These are phyloP conservation scores for Globisporangium acanthophoron DNA, from an alignment of 352 stramenopile species.

Conservation along the genomic window DNA sequence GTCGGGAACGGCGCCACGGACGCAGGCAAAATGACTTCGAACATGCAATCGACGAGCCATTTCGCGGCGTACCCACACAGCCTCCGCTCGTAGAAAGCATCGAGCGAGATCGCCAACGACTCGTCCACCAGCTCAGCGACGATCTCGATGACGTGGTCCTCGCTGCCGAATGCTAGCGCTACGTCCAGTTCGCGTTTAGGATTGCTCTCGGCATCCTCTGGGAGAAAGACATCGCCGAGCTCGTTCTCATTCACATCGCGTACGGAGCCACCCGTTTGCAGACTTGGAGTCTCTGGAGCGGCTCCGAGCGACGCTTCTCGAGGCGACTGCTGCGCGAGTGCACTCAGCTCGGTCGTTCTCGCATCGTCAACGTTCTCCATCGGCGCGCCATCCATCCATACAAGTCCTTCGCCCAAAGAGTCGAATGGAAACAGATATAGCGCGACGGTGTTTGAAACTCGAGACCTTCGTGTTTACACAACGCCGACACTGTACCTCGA, in stretches of 20 bases:
- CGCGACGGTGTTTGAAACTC: too few species aligned
- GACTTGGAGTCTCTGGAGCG: not conserved
- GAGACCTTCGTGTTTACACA: too few species aligned
- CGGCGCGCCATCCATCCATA: too few species aligned
- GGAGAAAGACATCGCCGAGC: not conserved
- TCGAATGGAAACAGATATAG: too few species aligned
- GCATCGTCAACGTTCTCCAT: not conserved
- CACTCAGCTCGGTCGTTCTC: not conserved
- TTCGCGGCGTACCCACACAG: constrained; percentile 25
- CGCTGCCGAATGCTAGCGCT: not conserved
- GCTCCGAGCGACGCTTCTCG: not conserved
- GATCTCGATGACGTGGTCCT: not conserved
- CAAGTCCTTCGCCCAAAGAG: too few species aligned
- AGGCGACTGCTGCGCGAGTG: not conserved
- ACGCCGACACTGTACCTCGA: too few species aligned
- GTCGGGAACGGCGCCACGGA: not conserved
- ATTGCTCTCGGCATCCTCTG: too few species aligned
- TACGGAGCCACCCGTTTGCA: not conserved
- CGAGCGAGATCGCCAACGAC: constrained; percentile 10
- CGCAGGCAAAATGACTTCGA: constrained; percentile 12
- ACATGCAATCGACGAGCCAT: constrained; percentile 15
- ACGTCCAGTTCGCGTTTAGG: not conserved
- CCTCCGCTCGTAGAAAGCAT: constrained; percentile 17
- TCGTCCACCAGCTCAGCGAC: not conserved
- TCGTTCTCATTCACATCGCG: not conserved